Percentiles rank a stretch among this genome's conserved stretches.
phyloP scores from a whole-genome alignment of 2,329 filamentous ascomycete genomes.

The Colletotrichum caudatum region DNA sequence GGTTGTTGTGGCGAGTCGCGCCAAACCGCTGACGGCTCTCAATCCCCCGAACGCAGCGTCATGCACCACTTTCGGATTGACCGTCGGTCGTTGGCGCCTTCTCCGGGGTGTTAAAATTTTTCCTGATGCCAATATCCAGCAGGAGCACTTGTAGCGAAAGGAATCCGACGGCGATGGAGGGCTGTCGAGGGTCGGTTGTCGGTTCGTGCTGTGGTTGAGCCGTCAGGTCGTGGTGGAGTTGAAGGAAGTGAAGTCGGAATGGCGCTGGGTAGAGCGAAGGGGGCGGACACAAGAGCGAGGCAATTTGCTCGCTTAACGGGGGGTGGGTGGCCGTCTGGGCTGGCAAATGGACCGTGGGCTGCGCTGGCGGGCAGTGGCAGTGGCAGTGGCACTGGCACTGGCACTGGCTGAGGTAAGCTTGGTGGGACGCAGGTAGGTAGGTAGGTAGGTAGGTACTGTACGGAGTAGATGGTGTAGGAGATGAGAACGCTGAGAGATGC shows the following conservation, averaged over 20 bases:
- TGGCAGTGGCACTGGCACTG: constrained; percentile 36
- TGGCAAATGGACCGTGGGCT: constrained; percentile 23
- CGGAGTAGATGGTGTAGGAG: not conserved
- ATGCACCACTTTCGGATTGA: constrained; percentile 47
- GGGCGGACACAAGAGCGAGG: constrained; percentile 42
- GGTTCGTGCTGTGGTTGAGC: constrained; percentile 38
- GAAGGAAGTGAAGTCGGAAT: constrained; percentile 43
- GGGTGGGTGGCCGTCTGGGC: constrained; percentile 34
- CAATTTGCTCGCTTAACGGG: constrained; percentile 42
- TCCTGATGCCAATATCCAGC: constrained; percentile 28
- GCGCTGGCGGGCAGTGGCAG: constrained; percentile 23
- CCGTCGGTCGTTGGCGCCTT: constrained; percentile 29
- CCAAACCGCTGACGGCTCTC: constrained; percentile 54
- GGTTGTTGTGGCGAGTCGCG: constrained; percentile 53
- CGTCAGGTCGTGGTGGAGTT: constrained; percentile 41
- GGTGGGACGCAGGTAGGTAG: not conserved
- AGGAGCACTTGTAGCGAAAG: constrained; percentile 32
- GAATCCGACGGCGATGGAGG: constrained; percentile 30
- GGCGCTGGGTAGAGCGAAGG: constrained; percentile 42
- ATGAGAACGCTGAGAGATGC: constrained; percentile 8
- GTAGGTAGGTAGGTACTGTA: not conserved
- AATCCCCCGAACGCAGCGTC: constrained; percentile 51
- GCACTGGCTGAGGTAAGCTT: constrained; percentile 29
- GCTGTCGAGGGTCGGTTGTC: constrained; percentile 38
- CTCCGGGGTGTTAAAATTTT: constrained; percentile 16